A percentile compares a stretch with the other conserved stretches of the same genome.
Evolutionary conservation across 306 rosid species (phyloP).

Genomic region (Dryas octopetala): DNA sequence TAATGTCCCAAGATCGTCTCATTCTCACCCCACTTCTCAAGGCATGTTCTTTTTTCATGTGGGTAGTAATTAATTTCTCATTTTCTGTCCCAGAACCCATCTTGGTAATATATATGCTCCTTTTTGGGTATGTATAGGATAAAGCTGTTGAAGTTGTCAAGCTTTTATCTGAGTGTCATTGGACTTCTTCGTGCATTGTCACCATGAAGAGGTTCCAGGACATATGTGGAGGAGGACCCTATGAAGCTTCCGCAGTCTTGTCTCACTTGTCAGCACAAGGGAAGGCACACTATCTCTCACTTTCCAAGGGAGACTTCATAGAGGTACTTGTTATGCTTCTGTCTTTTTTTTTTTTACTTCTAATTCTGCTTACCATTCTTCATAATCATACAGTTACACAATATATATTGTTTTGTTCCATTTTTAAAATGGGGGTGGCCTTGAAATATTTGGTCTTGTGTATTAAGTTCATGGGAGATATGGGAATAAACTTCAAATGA

Average conservation of each 20-base stretch:
- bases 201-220: slow-evolving; percentile 70
- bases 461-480: not conserved
- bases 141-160: slow-evolving; percentile 61
- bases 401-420: not conserved
- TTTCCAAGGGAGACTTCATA: slow-evolving; percentile 43
- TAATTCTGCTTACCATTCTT: not conserved
- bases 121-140: slow-evolving; percentile 37
- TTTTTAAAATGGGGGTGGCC: not conserved
- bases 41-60: slow-evolving; percentile 29
- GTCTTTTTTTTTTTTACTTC: not conserved
- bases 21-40: slow-evolving; percentile 53
- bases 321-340: slow-evolving; percentile 48
- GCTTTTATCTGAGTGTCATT: slow-evolving; percentile 59
- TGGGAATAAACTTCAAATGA: not conserved
- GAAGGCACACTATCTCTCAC: slow-evolving; percentile 58
- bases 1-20: slow-evolving; percentile 42
- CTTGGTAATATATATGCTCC: not conserved
- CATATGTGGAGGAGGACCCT: slow-evolving; percentile 66
- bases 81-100: not conserved
- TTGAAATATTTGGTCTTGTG: not conserved
- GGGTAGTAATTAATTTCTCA: not conserved
- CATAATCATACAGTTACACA: not conserved
- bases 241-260: slow-evolving; percentile 63
- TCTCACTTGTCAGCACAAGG: slow-evolving; percentile 62
- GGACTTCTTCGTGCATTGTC: slow-evolving; percentile 63